Conservation (phyloP, 805 yeast genomes). For the Starmerella geochares region DNA sequence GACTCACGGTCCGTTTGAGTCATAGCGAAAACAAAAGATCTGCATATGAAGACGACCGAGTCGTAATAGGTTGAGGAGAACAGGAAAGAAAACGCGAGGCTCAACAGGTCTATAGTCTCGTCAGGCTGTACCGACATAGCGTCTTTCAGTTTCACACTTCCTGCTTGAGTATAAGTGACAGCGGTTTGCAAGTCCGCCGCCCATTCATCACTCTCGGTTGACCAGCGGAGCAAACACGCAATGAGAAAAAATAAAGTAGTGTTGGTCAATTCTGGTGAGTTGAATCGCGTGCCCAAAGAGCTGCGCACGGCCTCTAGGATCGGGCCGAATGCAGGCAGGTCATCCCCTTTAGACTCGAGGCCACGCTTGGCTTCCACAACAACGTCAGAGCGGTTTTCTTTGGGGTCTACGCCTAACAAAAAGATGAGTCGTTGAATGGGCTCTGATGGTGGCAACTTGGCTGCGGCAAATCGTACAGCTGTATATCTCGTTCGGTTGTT, state of each 20-base stretch:
- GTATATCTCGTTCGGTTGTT: conserved; percentile 47
- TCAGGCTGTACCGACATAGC: not conserved
- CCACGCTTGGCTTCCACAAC: conserved; percentile 74
- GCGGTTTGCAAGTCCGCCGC: not conserved
- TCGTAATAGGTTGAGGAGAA: not conserved
- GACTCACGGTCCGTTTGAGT: not conserved
- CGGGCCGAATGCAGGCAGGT: conserved; percentile 48
- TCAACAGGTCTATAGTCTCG: not conserved
- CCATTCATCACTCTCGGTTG: not conserved
- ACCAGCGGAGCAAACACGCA: not conserved
- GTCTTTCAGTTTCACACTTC: not conserved
- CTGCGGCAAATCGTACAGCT: conserved; percentile 54
- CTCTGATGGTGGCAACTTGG: conserved; percentile 57
- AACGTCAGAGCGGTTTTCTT: conserved; percentile 53
- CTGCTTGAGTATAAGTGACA: not conserved
- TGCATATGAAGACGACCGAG: not conserved
- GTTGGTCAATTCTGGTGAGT: conserved; percentile 3
- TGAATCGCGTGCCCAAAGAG: conserved; percentile 1
- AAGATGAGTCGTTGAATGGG: conserved; percentile 57
- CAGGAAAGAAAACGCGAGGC: not conserved
- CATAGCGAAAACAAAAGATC: not conserved
- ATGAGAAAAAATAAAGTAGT: conserved; percentile 1
- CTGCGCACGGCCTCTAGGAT: conserved; percentile 27
- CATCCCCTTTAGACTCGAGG: conserved; percentile 36
- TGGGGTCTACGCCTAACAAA: conserved; percentile 48